Evolutionary conservation across 2,329 filamentous ascomycete species (phyloP), one percentile per base, ranked within the genome.

Genomic region (Xylariaceae sp.): DNA sequence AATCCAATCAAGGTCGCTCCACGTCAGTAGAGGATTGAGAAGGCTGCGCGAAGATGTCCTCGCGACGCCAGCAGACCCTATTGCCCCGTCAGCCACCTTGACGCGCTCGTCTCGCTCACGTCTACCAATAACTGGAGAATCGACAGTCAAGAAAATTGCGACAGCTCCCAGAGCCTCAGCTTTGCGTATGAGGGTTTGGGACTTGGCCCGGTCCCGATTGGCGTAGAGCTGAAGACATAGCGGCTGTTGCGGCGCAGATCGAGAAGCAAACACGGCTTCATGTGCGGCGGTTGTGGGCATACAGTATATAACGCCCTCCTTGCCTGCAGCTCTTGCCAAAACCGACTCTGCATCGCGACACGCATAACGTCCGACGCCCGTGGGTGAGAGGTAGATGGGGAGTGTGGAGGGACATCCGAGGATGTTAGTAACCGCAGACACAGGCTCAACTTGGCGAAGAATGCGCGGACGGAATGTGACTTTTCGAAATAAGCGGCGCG

Each of bases 141-240:
- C 76, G 4, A 78, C 74, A 0, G 76, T 79, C 17, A 79, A 68
- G 39, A 78, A 61, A 8, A 69, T 50, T n/a, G 63, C 66, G 13
- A 56, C 58, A 57, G 86, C 79, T 9, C 82, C 70, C 1, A 70
- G 63, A 13, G 50, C 53, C 29, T 56, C 54, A 18, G 62, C 61
- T 33, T 57, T 54, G 3, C 57, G 64, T 9, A 78, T 64, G 2
- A 76, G 62, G 1, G 61, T 64, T 17, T 66, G 64, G 4, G 74
- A 73, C 43, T 75, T 75, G 22, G 62, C 45, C 3, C 71, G 69
- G 42, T 76, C 64, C 1, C 64, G 64, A 57, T 77, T 75, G 41
- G 77, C 73, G 54, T 79, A 78, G 12, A 79, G 60, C 47, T 79
- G 75, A 57, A 77, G 73, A 52, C 76, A 72, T 58, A 76, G 73